Conservation (phyloP, 345 rosid genomes). For the Psidium friedrichsthalianum region DNA sequence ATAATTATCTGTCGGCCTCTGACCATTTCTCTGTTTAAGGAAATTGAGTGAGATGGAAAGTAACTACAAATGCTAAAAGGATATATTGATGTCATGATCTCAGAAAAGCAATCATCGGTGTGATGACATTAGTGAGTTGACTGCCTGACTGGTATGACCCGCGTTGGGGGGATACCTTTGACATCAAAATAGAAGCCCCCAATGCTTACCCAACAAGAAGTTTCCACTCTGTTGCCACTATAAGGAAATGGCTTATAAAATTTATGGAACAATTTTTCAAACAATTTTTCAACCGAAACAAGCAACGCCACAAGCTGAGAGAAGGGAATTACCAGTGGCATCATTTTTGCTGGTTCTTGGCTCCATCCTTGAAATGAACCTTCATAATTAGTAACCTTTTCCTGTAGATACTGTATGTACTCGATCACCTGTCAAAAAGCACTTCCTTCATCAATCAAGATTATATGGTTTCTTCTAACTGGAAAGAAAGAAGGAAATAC, state of each 20-base stretch:
- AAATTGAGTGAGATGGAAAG: background rate
- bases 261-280: background rate
- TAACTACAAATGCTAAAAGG: background rate
- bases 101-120: background rate
- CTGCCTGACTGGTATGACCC: background rate
- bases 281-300: background rate
- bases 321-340: constrained; percentile 52
- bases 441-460: background rate
- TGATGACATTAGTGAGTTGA: background rate
- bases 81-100: background rate
- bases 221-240: background rate
- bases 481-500: background rate
- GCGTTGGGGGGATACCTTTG: background rate
- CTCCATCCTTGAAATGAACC: constrained; percentile 68
- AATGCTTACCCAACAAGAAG: background rate
- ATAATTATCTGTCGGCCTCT: constrained; percentile 32
- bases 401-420: constrained; percentile 86
- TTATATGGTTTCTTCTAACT: background rate
- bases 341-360: constrained; percentile 51
- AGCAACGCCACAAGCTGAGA: background rate
- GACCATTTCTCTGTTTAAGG: constrained; percentile 41
- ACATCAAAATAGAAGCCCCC: background rate
- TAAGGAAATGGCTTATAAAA: background rate
- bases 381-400: constrained; percentile 62
- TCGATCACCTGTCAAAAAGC: constrained; percentile 61